Evolutionary conservation across 768 basidiomycete species (phyloP).

Genomic region (Tulasnella sp.): DNA sequence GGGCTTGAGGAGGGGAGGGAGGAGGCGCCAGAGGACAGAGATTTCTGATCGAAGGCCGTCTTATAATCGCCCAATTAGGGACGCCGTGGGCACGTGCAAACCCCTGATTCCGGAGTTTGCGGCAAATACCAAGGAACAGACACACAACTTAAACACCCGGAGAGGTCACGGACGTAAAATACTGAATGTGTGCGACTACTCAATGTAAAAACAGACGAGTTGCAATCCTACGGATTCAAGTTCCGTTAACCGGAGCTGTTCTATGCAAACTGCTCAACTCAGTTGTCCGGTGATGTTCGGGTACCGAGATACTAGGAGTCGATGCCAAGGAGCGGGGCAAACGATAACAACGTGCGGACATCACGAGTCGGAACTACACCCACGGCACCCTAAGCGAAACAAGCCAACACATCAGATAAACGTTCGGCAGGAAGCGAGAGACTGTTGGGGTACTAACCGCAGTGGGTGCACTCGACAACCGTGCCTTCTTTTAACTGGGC

Average conservation of each 20-base stretch:
- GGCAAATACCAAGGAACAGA: not conserved
- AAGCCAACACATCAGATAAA: not conserved
- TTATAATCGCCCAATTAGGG: slow-evolving; percentile 5
- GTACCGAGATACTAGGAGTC: not conserved
- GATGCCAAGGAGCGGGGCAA: not conserved
- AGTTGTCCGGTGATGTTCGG: not conserved
- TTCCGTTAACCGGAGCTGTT: not conserved
- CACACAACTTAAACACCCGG: not conserved
- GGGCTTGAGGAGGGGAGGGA: not conserved
- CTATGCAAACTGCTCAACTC: slow-evolving; percentile 3
- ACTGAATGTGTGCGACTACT: not conserved
- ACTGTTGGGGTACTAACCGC: slow-evolving; percentile 63
- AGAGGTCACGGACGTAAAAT: not conserved
- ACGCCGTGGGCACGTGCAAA: not conserved
- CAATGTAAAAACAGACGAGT: not conserved
- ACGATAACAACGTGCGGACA: not conserved
- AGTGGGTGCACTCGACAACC: slow-evolving; percentile 95
- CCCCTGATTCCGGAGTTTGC: not conserved
- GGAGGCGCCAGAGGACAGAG: not conserved
- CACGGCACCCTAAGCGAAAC: slow-evolving; percentile 69
- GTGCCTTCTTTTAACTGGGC: slow-evolving; percentile 87
- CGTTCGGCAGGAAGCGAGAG: not conserved
- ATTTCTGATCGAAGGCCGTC: not conserved
- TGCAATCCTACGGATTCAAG: not conserved
- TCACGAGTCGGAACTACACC: slow-evolving; percentile 86